These are phyloP conservation scores for Saturnispora galanensis DNA, from an alignment of 805 yeast species.

Conservation along the genomic window DNA sequence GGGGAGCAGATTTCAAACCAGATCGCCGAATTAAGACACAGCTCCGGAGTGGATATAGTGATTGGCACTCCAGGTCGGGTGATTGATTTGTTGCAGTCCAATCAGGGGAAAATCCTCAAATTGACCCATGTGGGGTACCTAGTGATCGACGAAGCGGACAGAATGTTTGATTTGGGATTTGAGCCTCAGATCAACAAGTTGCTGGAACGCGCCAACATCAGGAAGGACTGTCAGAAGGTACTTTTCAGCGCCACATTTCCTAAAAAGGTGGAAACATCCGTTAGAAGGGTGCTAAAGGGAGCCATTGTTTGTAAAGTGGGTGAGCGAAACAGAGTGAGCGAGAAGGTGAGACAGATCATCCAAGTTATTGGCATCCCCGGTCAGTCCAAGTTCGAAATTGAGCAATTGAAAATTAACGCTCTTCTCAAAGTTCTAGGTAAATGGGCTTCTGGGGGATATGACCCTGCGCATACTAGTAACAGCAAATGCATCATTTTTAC, in stretches of 20 bases:
- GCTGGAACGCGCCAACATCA: constrained; percentile 42
- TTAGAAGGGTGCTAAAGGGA: constrained; percentile 47
- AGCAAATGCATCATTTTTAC: constrained; percentile 71
- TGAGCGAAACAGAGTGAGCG: constrained; percentile 68
- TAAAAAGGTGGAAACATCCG: constrained; percentile 62
- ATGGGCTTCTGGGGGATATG: constrained; percentile 18
- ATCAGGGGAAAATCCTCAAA: constrained; percentile 65
- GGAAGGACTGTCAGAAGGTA: constrained; percentile 85
- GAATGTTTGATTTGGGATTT: constrained; percentile 95
- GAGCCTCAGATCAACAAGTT: constrained; percentile 90
- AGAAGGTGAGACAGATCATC: constrained; percentile 66
- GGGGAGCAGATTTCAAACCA: constrained; percentile 79
- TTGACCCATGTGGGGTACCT: constrained; percentile 63
- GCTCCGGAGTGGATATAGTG: constrained; percentile 62
- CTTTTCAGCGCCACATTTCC: constrained; percentile 94
- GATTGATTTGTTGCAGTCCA: constrained; percentile 79
- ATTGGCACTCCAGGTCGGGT: constrained; percentile 95
- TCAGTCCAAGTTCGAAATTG: constrained; percentile 39
- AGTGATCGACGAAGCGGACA: constrained; percentile 93
- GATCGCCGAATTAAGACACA: constrained; percentile 57
- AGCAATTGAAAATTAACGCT: constrained; percentile 45
- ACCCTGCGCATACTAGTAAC: constrained; percentile 14
- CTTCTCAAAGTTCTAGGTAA: constrained; percentile 47
- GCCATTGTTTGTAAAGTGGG: constrained; percentile 79
- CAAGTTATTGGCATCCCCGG: constrained; percentile 35